Evolutionary conservation across 192 early-diverging fungal genomes (phyloP), one percentile per base, ranked within the genome.

Genomic region (Podila clonocystis): DNA sequence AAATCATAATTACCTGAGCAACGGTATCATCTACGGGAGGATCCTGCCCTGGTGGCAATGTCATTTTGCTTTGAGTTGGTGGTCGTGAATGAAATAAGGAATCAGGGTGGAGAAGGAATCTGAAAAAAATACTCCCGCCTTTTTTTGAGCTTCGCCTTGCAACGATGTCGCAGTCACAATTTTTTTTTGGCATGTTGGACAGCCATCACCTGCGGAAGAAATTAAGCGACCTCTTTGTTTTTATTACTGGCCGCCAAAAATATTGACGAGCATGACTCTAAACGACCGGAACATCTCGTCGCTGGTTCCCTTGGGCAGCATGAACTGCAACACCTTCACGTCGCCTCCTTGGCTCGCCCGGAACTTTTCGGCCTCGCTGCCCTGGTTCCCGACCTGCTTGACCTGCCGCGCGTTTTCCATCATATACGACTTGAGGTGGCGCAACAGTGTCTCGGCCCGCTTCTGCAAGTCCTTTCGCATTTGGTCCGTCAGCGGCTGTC

Each of bases 381-480:
- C 84, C 62, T 85, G 86, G 33, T 80, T 84, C 1, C 86, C 78
- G 8, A 82, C 66, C 33, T 82, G 75, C 58, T 87, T 86, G 3
- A 83, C 80, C 55, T 75, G 68, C 4, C 89, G 77, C 11, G 87
- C 85, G 49, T 83, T 86, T 41, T 90, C 87, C 62, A 90, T 89
- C 64, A 91, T 61, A 52, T 71, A 90, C 3, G 87, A 85, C 57
- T 91, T 91, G 15, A 87, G 69, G 50, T 80, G 83, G 33, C 88
- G 86, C 57, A 90, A 66, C 6, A 87, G 68, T 3, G 77, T 59
- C 55, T 90, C 88, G 1, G 85, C 82, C 11, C 90, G 85, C 34
- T 73, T 77, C 30, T 77, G 70, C 1, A 90, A 68, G 65, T 87
- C 84, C 19, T 71, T 82, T 12, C 82, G 75, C 28, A 66, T 70